These are phyloP conservation scores for Erodium maritimum DNA, from an alignment of 345 rosid genomes.

Conservation along the genomic window DNA sequence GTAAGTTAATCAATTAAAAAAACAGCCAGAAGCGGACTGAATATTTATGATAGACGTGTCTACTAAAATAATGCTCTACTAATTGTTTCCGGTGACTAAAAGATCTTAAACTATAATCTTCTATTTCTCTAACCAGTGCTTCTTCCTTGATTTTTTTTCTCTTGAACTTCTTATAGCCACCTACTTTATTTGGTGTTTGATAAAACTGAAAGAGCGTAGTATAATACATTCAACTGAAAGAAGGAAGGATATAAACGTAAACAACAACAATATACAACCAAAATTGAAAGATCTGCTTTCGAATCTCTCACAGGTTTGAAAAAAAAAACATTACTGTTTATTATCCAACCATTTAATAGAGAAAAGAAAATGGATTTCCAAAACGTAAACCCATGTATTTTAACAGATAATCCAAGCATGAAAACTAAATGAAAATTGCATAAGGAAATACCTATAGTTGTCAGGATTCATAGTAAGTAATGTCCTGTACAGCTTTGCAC, in stretches of 20 bases:
- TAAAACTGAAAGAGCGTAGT: no score
- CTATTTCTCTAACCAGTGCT: no score
- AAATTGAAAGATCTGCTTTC: background rate
- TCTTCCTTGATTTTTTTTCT: no score
- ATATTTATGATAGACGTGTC: no score
- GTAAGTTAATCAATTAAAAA: background rate
- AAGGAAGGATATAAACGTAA: background rate
- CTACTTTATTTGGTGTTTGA: no score
- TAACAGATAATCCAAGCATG: background rate
- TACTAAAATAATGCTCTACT: no score
- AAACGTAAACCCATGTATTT: background rate
- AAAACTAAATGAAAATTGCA: background rate
- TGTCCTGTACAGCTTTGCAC: conserved; percentile 49
- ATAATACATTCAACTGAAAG: background rate
- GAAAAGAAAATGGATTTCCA: background rate
- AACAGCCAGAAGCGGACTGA: no score
- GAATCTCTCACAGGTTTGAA: background rate
- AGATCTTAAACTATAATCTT: no score
- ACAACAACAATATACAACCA: background rate
- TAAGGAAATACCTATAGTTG: conserved; percentile 68
- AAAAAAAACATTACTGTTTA: background rate
- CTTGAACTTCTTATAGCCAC: no score
- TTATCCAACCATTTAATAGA: background rate
- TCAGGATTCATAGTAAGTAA: conserved; percentile 91
- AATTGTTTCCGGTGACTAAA: no score